Percentiles rank a stretch among this genome's conserved stretches.
These are phyloP conservation scores for Jaapia argillacea DNA, from an alignment of 768 basidiomycete genomes.

Conservation along the genomic window DNA sequence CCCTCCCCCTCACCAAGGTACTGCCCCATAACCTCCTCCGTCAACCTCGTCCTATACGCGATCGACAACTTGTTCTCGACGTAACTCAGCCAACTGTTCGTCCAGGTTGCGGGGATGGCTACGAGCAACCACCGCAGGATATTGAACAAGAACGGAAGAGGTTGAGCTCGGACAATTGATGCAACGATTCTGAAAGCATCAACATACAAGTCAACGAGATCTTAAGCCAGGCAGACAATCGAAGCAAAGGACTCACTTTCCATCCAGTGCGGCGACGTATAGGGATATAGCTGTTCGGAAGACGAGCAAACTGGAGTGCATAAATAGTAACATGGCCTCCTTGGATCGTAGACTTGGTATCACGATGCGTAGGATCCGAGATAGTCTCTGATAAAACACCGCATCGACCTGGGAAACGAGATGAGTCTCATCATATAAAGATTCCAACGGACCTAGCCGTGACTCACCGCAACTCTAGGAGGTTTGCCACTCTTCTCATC, in stretches of 20 bases:
- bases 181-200: conserved; percentile 69
- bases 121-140: conserved; percentile 87
- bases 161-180: conserved; percentile 82
- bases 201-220: neutral
- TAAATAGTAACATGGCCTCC: conserved; percentile 76
- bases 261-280: conserved; percentile 91
- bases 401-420: conserved; percentile 63
- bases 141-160: conserved; percentile 69
- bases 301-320: conserved; percentile 85
- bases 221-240: neutral
- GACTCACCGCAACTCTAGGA: conserved; percentile 59
- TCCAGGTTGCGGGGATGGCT: conserved; percentile 89
- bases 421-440: neutral
- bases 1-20: conserved; percentile 74
- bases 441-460: neutral
- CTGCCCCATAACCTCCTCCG: conserved; percentile 68
- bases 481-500: conserved; percentile 32
- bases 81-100: conserved; percentile 87
- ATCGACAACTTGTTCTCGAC: conserved; percentile 90
- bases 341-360: conserved; percentile 80
- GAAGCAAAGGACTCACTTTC: conserved; percentile 39
- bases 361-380: conserved; percentile 71
- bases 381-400: conserved; percentile 77
- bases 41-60: conserved; percentile 81
- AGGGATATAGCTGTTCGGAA: conserved; percentile 87